Conservation (phyloP, 2,329 filamentous ascomycete genomes). For the Clathrospora elynae region DNA sequence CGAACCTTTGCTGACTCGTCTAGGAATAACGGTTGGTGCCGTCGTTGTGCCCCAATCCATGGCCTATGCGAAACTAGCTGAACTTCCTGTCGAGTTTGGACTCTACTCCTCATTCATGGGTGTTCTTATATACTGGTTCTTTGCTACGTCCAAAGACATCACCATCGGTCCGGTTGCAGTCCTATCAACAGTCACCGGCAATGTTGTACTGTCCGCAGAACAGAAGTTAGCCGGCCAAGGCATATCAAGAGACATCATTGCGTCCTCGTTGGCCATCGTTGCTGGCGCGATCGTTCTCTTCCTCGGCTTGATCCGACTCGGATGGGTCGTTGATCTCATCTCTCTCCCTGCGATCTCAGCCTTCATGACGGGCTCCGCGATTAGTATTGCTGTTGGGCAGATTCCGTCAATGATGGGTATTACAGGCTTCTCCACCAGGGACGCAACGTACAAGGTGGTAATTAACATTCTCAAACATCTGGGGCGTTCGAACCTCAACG, state of each 20-base stretch:
- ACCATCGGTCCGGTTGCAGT: slow-evolving; percentile 97
- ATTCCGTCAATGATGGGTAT: slow-evolving; percentile 82
- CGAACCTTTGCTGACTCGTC: slow-evolving; percentile 10
- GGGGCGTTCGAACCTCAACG: slow-evolving; percentile 68
- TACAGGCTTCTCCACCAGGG: slow-evolving; percentile 72
- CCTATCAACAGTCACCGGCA: slow-evolving; percentile 86
- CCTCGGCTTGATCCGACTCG: slow-evolving; percentile 78
- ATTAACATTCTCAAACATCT: slow-evolving; percentile 80
- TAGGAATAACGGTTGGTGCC: slow-evolving; percentile 71
- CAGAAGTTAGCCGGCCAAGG: slow-evolving; percentile 50
- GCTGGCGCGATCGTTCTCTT: slow-evolving; percentile 78
- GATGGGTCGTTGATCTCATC: slow-evolving; percentile 94
- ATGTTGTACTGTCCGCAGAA: slow-evolving; percentile 69
- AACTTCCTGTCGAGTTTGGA: slow-evolving; percentile 78
- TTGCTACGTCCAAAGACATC: slow-evolving; percentile 97
- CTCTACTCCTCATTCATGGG: slow-evolving; percentile 97
- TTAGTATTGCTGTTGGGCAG: slow-evolving; percentile 87
- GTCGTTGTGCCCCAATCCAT: slow-evolving; percentile 93
- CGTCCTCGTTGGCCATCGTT: slow-evolving; percentile 72
- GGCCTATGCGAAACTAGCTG: slow-evolving; percentile 87
- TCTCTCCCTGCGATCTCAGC: slow-evolving; percentile 88
- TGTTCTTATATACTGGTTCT: slow-evolving; percentile 94
- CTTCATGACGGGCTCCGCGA: slow-evolving; percentile 96
- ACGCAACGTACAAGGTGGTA: slow-evolving; percentile 78
- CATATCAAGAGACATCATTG: slow-evolving; percentile 52